A percentile compares a stretch with the other conserved stretches of the same genome.
phyloP scores from a whole-genome alignment of 1,284 basidiomycete species.

The Trichosporon sp. region DNA sequence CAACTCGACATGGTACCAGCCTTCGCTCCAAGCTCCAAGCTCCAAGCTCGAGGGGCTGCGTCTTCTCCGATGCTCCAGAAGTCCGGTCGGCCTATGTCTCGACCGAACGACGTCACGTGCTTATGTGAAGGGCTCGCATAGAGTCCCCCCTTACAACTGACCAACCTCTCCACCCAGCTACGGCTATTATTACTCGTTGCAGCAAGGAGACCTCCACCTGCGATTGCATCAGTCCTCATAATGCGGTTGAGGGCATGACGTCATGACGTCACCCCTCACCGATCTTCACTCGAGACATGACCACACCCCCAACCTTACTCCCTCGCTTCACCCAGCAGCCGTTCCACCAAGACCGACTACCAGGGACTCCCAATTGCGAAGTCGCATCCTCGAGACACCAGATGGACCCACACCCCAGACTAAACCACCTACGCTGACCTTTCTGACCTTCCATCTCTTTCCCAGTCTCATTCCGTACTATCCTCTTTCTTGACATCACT shows the following conservation, averaged over 20 bases:
- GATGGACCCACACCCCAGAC: neutral
- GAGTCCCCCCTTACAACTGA: neutral
- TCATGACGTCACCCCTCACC: constrained; percentile 7
- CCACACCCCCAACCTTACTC: constrained; percentile 12
- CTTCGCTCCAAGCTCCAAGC: too few species aligned
- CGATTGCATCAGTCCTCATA: neutral
- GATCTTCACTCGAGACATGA: constrained; percentile 6
- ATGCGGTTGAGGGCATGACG: too few species aligned
- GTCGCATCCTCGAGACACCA: neutral
- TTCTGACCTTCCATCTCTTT: neutral
- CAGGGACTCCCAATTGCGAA: constrained; percentile 7
- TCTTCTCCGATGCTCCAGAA: neutral
- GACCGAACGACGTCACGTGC: neutral
- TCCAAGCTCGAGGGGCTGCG: neutral
- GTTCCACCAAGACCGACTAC: neutral
- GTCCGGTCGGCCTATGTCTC: neutral
- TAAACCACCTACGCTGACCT: constrained; percentile 8
- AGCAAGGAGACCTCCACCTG: neutral
- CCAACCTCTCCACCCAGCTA: neutral
- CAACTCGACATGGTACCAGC: too few species aligned
- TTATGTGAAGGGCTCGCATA: neutral
- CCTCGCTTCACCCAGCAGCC: neutral
- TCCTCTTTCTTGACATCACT: neutral
- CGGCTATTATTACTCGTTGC: neutral
- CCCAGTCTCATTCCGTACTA: neutral